phyloP scores from a whole-genome alignment of 2,329 filamentous ascomycete species.

The Aspergillus sp. region DNA sequence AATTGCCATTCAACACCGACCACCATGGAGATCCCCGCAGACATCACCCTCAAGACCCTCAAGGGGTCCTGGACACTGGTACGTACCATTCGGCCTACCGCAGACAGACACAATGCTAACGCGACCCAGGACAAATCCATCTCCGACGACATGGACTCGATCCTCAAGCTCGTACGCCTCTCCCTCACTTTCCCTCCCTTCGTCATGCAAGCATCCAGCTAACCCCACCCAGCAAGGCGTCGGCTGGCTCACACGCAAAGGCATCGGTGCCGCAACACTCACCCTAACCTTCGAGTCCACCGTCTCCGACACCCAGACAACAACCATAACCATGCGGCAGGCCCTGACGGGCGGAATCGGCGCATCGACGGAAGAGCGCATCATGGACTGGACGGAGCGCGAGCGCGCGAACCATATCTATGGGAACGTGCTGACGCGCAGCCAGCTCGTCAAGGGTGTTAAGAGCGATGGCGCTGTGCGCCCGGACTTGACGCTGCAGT shows the following conservation, averaged over 20 bases:
- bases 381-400: slow-evolving; percentile 13
- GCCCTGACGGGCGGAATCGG: slow-evolving; percentile 10
- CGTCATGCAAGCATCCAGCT: background rate
- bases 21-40: slow-evolving; percentile 6
- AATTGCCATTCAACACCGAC: background rate
- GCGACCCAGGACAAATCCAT: background rate
- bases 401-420: slow-evolving; percentile 12
- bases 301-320: background rate
- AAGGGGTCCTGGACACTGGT: slow-evolving; percentile 10
- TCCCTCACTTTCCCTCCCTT: background rate
- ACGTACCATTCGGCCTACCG: background rate
- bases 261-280: slow-evolving; percentile 7
- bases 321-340: slow-evolving; percentile 7
- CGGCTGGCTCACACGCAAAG: slow-evolving; percentile 11
- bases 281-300: slow-evolving; percentile 1
- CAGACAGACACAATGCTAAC: background rate
- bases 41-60: slow-evolving; percentile 9
- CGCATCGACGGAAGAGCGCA: slow-evolving; percentile 10
- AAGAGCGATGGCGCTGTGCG: background rate
- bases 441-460: slow-evolving; percentile 6
- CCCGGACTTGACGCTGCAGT: slow-evolving; percentile 1
- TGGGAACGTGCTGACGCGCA: slow-evolving; percentile 5
- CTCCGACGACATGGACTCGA: background rate
- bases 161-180: slow-evolving; percentile 3
- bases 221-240: slow-evolving; percentile 10